Evolutionary conservation across 345 rosid genomes (phyloP), one percentile per base, ranked within the genome.

Genomic region (Cardamine occulta): DNA sequence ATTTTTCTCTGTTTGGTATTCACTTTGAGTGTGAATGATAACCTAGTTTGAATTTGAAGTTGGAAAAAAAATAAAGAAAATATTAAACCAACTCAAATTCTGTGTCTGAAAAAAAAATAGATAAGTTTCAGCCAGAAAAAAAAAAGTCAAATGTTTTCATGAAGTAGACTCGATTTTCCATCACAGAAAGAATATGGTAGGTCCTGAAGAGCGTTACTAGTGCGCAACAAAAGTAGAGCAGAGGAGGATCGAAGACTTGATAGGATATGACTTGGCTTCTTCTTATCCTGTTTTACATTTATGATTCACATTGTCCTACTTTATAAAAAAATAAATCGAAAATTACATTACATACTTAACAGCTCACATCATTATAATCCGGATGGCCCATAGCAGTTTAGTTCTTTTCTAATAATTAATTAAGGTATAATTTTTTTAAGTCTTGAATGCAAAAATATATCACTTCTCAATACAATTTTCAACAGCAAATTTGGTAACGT

Each of bases 401-500:
- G 7, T 42, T 42, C 1, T 42, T 42, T 40, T 42, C 17, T 14
- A 13, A 40, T n/a, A 37, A 37, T 8, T 34, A 37, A 37, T 37
- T 37, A 37, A 4, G 17, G 1, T 24, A 6, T 54, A 26, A 13
- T 5, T 0, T 55, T 55, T 12, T 31, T 21, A 17, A 32, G 44
- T 18, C 26, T 58, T 32, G 26, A 10, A 58, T 18, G 3, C 9
- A 58, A 34, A 32, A 9, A 3, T 42, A 42, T 5, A 34, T 34
- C 45, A 66, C 32, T 74, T 66, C 52, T 52, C 48, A 63, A 18
- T 18, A 63, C 18, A 70, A 1, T 26, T 57, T 49, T 70, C 37
- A 56, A 10, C 47, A 64, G 14, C 61, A 76, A 70, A 44, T 63
- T 53, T 35, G 37, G 19, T 39, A 77, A 57, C 37, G 18, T 39